These are phyloP conservation scores for Saussurea involucrata DNA, from an alignment of 129 eudicot species.

Conservation along the genomic window DNA sequence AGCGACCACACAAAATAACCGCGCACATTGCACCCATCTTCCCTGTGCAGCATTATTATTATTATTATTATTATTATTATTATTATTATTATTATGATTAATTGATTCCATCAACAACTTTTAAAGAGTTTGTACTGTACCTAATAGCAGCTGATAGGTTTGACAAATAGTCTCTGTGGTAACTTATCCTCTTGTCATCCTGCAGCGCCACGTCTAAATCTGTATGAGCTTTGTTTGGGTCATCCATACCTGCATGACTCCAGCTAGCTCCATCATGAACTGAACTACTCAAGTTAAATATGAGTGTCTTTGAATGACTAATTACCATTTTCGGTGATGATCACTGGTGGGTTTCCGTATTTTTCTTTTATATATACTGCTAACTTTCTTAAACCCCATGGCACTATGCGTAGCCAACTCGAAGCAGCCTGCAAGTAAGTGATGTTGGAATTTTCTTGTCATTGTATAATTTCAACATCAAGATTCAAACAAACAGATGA, in stretches of 20 bases:
- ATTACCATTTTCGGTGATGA: conserved; percentile 94
- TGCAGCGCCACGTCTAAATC: conserved; percentile 56
- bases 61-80: not conserved
- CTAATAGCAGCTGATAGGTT: conserved; percentile 92
- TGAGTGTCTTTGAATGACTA: not conserved
- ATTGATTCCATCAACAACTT: not conserved
- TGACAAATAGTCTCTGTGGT: conserved; percentile 78
- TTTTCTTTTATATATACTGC: conserved; percentile 61
- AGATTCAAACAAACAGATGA: not conserved
- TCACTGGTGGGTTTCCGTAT: conserved; percentile 75
- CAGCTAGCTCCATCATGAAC: not conserved
- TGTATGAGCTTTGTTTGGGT: conserved; percentile 42
- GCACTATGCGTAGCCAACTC: conserved; percentile 83
- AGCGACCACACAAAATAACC: conserved; percentile 95
- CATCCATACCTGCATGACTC: conserved; percentile 79
- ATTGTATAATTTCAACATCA: not conserved
- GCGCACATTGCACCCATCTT: conserved; percentile 77
- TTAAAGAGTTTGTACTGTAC: conserved; percentile 43
- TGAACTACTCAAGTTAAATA: not conserved
- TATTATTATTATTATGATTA: not conserved
- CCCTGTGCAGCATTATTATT: conserved; percentile 53
- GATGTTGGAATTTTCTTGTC: not conserved
- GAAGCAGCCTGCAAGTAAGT: conserved; percentile 66
- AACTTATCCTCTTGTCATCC: conserved; percentile 80
- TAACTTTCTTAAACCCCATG: conserved; percentile 89